Evolutionary conservation across 768 basidiomycete species (phyloP), one percentile per base, ranked within the genome.

Genomic region (Amanita pallidorosea): DNA sequence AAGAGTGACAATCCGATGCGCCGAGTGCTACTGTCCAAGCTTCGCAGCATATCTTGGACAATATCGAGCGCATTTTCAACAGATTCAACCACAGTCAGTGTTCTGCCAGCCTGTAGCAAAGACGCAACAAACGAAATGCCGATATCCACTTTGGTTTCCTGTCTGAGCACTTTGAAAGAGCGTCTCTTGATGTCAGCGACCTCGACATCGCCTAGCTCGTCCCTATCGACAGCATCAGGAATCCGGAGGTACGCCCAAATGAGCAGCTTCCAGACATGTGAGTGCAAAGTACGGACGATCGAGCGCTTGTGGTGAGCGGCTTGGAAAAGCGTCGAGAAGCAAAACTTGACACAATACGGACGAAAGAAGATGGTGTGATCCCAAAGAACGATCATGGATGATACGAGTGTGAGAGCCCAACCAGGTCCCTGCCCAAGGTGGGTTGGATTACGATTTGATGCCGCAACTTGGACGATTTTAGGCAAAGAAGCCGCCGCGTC

Each of bases 241-340:
- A 80, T 57, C 15, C 67, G 69, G 17, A 70, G 62, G 52, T 75
- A 80, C 1, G 74, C 70, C 80, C 81, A 83, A 18, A 82, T 62
- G 23, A 82, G 64, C 47, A 74, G 70, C 47, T 65, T 68, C 80
- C 80, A 84, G 18, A 75, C 61, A 33, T 69, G 69, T 1, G 71
- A 59, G 38, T 73, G 69, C 7, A 78, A 61, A 15, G 63, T 58
- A 11, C 65, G 66, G 9, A 75, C 62, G 5, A 61, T 46, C 9
- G 60, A 57, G n/a, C 64, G 60, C 43, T 65, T 64, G 53, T 75
- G 69, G 3, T 45, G 57, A 17, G 64, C 56, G 2, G 70, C 54
- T 25, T 60, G 54, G 7, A 58, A 61, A 20, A 79, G 63, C 7
- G 63, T 59, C 5, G 63, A 57, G 12, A 73, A 54, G 38, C 73